Evolutionary conservation across 345 rosid genomes (phyloP).

Genomic region (Boechera retrofracta): DNA sequence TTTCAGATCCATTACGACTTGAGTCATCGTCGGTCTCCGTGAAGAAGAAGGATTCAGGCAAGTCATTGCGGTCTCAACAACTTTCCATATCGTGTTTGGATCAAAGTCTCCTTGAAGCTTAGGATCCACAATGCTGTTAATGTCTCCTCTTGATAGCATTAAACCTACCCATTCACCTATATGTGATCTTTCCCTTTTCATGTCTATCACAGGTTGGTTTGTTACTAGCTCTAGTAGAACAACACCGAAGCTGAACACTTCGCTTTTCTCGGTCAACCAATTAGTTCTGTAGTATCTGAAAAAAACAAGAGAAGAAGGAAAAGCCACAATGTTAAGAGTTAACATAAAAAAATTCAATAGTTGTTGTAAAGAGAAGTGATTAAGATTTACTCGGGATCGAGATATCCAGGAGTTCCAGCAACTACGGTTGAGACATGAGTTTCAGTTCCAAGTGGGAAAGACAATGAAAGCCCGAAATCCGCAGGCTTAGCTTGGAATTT

Average conservation of each 20-base stretch:
- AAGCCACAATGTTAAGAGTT: neutral
- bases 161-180: slow-evolving; percentile 54
- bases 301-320: neutral
- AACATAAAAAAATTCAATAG: neutral
- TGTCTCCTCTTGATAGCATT: slow-evolving; percentile 53
- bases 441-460: slow-evolving; percentile 48
- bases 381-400: slow-evolving; percentile 60
- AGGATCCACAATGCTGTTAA: slow-evolving; percentile 56
- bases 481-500: slow-evolving; percentile 66
- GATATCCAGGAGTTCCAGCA: slow-evolving; percentile 62
- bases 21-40: slow-evolving; percentile 55
- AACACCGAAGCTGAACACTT: slow-evolving; percentile 69
- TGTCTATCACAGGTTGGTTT: slow-evolving; percentile 49
- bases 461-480: slow-evolving; percentile 65
- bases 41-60: slow-evolving; percentile 44
- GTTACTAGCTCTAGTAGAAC: slow-evolving; percentile 61
- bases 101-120: slow-evolving; percentile 51
- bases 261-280: slow-evolving; percentile 58
- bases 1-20: slow-evolving; percentile 51
- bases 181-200: slow-evolving; percentile 40
- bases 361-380: slow-evolving; percentile 12
- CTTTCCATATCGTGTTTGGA: slow-evolving; percentile 55
- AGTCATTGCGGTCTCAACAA: slow-evolving; percentile 56
- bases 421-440: slow-evolving; percentile 50
- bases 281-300: slow-evolving; percentile 43